Evolutionary conservation across 306 rosid species (phyloP).

Genomic region (Gynostemma pentaphyllum): DNA sequence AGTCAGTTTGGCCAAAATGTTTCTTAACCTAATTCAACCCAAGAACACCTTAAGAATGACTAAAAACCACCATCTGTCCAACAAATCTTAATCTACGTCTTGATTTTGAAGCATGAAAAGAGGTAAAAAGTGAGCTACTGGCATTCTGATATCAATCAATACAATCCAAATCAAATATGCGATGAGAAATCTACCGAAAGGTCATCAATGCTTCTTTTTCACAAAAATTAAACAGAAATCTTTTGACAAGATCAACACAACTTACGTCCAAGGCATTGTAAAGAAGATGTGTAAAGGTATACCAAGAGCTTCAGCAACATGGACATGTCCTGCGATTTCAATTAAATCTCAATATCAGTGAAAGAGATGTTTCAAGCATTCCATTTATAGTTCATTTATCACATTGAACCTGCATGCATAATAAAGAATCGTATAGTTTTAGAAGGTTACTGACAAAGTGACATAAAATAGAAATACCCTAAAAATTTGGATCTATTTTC

Average conservation of each 20-base stretch:
- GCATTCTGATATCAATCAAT: too few species aligned
- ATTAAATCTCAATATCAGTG: not conserved
- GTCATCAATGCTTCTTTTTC: not conserved
- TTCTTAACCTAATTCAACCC: too few species aligned
- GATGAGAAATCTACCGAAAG: not conserved
- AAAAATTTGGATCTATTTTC: not conserved
- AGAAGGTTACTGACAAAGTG: not conserved
- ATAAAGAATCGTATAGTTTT: not conserved
- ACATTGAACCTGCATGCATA: not conserved
- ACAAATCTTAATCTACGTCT: not conserved
- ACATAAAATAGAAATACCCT: not conserved
- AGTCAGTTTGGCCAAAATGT: too few species aligned
- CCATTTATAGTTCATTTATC: not conserved
- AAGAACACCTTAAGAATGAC: too few species aligned
- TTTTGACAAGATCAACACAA: constrained; percentile 8
- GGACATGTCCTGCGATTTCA: constrained; percentile 64
- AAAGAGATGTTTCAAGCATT: not conserved
- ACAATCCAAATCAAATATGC: not conserved
- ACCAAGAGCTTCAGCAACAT: constrained; percentile 91
- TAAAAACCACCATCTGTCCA: not conserved
- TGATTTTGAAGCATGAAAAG: not conserved
- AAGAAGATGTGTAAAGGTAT: constrained; percentile 97
- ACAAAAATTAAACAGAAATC: not conserved
- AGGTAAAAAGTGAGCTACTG: not conserved
- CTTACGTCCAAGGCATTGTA: constrained; percentile 99